Conservation (phyloP, 768 basidiomycete species). For the Boletellus ananas region DNA sequence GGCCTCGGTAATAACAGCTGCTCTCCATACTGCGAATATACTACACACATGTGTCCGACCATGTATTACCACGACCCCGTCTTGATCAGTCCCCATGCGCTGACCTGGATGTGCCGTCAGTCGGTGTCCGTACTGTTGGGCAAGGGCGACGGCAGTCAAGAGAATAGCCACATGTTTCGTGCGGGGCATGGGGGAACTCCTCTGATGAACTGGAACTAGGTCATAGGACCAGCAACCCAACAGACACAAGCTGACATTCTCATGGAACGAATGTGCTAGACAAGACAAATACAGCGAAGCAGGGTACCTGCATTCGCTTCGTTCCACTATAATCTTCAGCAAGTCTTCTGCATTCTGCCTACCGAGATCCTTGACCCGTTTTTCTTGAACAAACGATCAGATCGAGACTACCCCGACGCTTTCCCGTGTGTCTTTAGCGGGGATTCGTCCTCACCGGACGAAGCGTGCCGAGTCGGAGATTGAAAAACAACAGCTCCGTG, state of each 20-base stretch:
- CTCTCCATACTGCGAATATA: too few species aligned
- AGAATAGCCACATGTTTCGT: slow-evolving; percentile 74
- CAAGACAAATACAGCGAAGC: background rate
- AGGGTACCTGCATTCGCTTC: slow-evolving; percentile 60
- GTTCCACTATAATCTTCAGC: slow-evolving; percentile 83
- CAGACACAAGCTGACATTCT: slow-evolving; percentile 41
- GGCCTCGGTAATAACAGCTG: background rate
- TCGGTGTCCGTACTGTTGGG: slow-evolving; percentile 68
- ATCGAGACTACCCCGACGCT: too few species aligned
- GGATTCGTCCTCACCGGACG: too few species aligned
- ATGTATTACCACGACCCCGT: slow-evolving; percentile 87
- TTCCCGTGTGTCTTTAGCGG: too few species aligned
- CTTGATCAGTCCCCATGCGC: slow-evolving; percentile 75
- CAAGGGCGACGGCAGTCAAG: slow-evolving; percentile 70
- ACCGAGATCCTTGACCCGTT: slow-evolving; percentile 79
- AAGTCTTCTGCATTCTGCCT: slow-evolving; percentile 72
- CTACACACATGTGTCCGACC: too few species aligned
- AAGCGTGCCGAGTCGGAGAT: slow-evolving; percentile 14
- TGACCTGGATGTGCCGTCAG: slow-evolving; percentile 89
- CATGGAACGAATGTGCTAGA: slow-evolving; percentile 75
- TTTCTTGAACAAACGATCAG: too few species aligned
- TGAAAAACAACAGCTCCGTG: slow-evolving; percentile 13
- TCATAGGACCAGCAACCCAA: background rate
- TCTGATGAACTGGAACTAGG: slow-evolving; percentile 58
- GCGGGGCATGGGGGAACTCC: slow-evolving; percentile 92